Evolutionary conservation across 2,329 filamentous ascomycete genomes (phyloP), one percentile per base, ranked within the genome.

Genomic region (Exophiala aquamarina): DNA sequence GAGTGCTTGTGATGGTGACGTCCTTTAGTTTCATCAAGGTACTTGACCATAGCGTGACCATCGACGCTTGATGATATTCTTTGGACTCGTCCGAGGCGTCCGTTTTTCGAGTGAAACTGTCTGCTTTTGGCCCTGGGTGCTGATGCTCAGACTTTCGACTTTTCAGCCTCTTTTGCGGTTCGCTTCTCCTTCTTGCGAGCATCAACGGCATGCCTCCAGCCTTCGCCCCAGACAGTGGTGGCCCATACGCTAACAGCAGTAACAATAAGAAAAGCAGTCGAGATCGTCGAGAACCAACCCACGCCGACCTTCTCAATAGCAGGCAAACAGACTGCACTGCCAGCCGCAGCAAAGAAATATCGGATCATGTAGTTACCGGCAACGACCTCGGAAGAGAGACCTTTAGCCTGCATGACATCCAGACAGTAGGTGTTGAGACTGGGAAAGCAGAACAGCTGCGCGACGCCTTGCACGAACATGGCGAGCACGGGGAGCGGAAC

Each of bases 281-380:
- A 81, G 47, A 90, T 83, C 1, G 87, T 90, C 36, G 78, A 83
- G 63, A 90, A 91, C 86, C 87, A 91, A 0, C 88, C 89, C 1
- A 92, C 83, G 3, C 89, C 88, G 44, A 93, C 84, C 21, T 66
- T 70, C 50, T 89, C 72, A n/a, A 90, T 77, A 1, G 83, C 85
- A 0, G 89, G 89, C 47, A 93, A 71, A 44, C 87, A 87, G 2
- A 82, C 79, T 0, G 85, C 87, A 2, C 82, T 86, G 0, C 81
- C 86, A 3, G 80, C 67, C 9, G 86, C 87, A 1, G 83, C 87
- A 56, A 90, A 86, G 4, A 89, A 62, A 64, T 92, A 93, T 4
- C 88, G 75, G 41, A 87, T 73, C 59, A 89, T 82, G 65, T 91
- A 93, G 64, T 92, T 93, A 0, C 86, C 86, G 0, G 87, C 86